Percentiles rank a stretch among this genome's conserved stretches.
phyloP scores from a whole-genome alignment of 1,284 basidiomycete species.

The Boletus semigastroideus region DNA sequence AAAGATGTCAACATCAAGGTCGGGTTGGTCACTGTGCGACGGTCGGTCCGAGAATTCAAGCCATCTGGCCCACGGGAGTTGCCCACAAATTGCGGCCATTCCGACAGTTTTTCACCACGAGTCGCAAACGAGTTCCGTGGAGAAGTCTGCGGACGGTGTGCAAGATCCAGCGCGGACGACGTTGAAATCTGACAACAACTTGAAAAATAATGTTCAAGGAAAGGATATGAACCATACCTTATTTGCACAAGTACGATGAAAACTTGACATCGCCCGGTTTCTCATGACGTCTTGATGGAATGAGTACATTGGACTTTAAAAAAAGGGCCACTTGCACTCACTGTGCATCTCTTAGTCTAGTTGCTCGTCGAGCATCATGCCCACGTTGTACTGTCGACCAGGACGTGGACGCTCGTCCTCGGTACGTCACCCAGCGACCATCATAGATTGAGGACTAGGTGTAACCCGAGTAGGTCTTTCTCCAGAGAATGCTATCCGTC shows the following conservation, averaged over 20 bases:
- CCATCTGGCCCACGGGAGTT: conserved; percentile 59
- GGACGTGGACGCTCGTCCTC: conserved; percentile 56
- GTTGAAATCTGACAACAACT: conserved; percentile 62
- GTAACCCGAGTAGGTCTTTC: conserved; percentile 56
- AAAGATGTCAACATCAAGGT: conserved; percentile 58
- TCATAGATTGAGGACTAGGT: conserved; percentile 52
- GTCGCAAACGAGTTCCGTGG: conserved; percentile 60
- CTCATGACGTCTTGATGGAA: conserved; percentile 76
- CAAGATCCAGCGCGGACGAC: conserved; percentile 91
- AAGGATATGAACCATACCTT: conserved; percentile 52
- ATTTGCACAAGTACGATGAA: conserved; percentile 53
- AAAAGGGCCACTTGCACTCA: conserved; percentile 41
- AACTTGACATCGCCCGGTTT: conserved; percentile 91
- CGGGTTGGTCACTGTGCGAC: conserved; percentile 73
- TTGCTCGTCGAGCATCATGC: conserved; percentile 88
- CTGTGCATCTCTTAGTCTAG: conserved; percentile 89
- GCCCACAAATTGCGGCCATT: conserved; percentile 89
- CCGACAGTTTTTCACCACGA: conserved; percentile 76
- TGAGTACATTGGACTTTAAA: conserved; percentile 16
- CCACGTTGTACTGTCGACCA: conserved; percentile 68
- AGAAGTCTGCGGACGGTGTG: conserved; percentile 82
- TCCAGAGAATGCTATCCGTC: conserved; percentile 63
- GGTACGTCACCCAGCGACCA: conserved; percentile 47
- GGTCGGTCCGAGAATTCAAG: conserved; percentile 52
- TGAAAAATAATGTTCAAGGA: conserved; percentile 3